Base-by-base conservation (phyloP, 257 asterid species). In the Solanum gracilifrons region DNA sequence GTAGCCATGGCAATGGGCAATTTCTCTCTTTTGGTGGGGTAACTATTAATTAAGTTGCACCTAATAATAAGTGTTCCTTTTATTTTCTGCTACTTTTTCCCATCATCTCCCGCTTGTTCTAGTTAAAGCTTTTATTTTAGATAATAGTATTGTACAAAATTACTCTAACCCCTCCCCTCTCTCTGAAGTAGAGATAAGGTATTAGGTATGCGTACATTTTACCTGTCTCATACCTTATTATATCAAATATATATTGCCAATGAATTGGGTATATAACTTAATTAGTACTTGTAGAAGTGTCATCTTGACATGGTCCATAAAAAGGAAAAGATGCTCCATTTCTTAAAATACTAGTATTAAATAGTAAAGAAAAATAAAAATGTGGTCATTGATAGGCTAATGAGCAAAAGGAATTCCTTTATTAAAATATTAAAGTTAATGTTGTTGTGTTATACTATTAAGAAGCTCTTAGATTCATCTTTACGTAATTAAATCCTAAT, bases 1-100 rank as follows among this genome's bases (percentile, higher is more conserved):
- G 85, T 39, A 9, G 86, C 25, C 64, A 48, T 89, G 55, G 89
- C 90, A 20, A 41, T 84, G 72, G 66, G 37, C 29, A 32, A 82
- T 89, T 71, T 46, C 85, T 85, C 29, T 39, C 43, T 25, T 62
- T 41, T 64, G 86, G 91, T 89, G 89, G 91, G 91, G 27, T 58
- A 20, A 20, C 66, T 55, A 55, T 20, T 71, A 31, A 16, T 1
- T 71, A 69, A 69, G 76, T 69, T 69, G 77, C 33, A 43, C 77
- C 77, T 75, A 87, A 75, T 79, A 79, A 41, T 15, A 18, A 21
- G 11, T 84, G 79, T 32, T 48, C 35, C 60, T 85, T 87, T 73
- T 39, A 55, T 62, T 33, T 32, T 62, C 72, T 12, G 10, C 76
- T 82, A 39, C 85, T 31, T 32, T 73, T 89, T 89, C 74, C 55